Evolutionary conservation across 805 yeast genomes (phyloP).

Genomic region (Tetrapisispora phaffii): DNA sequence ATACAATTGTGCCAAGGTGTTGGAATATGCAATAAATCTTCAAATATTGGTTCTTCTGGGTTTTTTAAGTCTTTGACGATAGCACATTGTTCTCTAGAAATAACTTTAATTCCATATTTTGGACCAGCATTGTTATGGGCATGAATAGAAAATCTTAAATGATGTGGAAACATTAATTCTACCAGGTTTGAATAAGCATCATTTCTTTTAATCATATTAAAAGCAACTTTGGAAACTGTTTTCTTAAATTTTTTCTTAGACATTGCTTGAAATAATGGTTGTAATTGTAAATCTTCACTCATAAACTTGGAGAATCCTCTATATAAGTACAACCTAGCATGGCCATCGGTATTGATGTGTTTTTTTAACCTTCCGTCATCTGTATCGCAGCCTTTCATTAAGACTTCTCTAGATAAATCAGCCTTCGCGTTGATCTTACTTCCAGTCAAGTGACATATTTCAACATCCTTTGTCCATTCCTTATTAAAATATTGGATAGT

Average conservation of each 20-base stretch:
- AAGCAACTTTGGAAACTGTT: conserved; percentile 43
- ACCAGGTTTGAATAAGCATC: conserved; percentile 58
- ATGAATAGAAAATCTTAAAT: conserved; percentile 50
- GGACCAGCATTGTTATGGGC: conserved; percentile 54
- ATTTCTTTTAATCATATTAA: conserved; percentile 55
- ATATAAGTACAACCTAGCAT: conserved; percentile 43
- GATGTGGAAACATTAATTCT: conserved; percentile 49
- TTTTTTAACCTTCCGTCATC: conserved; percentile 55
- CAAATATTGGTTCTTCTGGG: conserved; percentile 35
- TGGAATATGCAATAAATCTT: conserved; percentile 51
- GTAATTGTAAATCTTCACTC: conserved; percentile 45
- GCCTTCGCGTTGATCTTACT: conserved; percentile 31
- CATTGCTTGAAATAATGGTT: conserved; percentile 30
- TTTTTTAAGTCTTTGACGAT: conserved; percentile 37
- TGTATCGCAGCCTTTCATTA: conserved; percentile 39
- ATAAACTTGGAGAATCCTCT: conserved; percentile 52
- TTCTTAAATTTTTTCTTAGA: conserved; percentile 44
- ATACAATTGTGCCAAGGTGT: conserved; percentile 60
- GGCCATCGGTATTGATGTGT: conserved; percentile 48
- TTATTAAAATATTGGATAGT: conserved; percentile 19
- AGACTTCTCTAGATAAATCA: conserved; percentile 33
- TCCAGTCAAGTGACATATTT: conserved; percentile 32
- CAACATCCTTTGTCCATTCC: conserved; percentile 24
- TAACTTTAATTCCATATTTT: conserved; percentile 45
- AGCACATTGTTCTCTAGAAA: conserved; percentile 36